Evolutionary conservation across 1,139 yeast genomes (phyloP), one percentile per base, ranked within the genome.

Genomic region (Spencermartinsiella ligniputridi): DNA sequence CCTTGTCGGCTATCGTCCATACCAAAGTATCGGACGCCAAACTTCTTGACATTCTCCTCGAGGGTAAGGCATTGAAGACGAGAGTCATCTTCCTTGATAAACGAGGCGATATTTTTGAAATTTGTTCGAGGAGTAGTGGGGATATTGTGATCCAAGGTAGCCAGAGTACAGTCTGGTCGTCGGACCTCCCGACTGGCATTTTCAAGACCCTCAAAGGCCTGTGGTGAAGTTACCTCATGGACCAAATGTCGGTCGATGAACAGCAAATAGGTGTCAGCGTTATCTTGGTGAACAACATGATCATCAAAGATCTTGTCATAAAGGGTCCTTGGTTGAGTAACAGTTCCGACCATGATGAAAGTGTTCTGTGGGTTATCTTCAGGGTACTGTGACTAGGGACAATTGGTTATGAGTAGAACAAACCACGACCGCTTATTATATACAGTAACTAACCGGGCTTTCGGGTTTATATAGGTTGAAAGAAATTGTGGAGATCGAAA

Each of bases 191-290:
- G 81, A 42, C 85, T 87, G 18, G 97, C 96, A 60, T 80, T 84
- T 54, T 75, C 77, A 58, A 92, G 77, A 35, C 97, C 97, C 70
- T 92, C 98, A 63, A 92, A 92, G 8, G 98, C 98, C 69, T 92
- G 98, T 27, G 98, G 98, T 30, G 97, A 89, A 1, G 98, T 92
- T 45, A 92, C 98, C 70, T 92, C 98, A 66, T 92, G 98, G 46
- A 92, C 96, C 57, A 92, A 75, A 66, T 92, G 98, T 69, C 98
- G 86, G 69, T 92, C 98, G 51, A 92, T 90, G 67, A 86, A 92
- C 52, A 92, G 70, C 55, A 92, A 75, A 62, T 77, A 83, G 12
- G 96, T 88, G 32, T 94, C 95, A 29, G 88, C 81, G 43, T 86
- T 92, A 59, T 89, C 96, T 62, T 78, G 72, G 68, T 89, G 92